Evolutionary conservation across 768 basidiomycete genomes (phyloP).

Genomic region (Butyriboletus loyo): DNA sequence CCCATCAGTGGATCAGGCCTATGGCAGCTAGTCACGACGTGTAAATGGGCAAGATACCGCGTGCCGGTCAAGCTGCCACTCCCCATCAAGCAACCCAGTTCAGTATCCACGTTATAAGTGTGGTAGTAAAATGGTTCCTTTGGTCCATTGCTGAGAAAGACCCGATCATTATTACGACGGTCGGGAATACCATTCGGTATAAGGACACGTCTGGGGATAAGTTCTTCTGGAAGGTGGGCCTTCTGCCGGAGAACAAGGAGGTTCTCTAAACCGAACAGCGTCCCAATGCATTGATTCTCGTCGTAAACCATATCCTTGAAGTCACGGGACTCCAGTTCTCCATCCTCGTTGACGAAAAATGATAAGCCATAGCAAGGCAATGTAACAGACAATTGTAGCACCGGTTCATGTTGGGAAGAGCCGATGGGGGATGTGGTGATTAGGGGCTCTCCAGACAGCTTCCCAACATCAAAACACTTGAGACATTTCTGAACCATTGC

Average conservation of each 20-base stretch:
- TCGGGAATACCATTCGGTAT: neutral
- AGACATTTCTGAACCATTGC: conserved; percentile 13
- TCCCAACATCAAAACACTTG: neutral
- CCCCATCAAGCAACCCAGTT: conserved; percentile 16
- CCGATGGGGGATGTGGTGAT: conserved; percentile 3
- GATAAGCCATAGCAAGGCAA: conserved; percentile 37
- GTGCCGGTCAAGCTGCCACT: conserved; percentile 19
- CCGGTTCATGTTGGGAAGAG: neutral
- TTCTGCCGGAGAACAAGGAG: conserved; percentile 27
- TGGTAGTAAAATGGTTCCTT: neutral
- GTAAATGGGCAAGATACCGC: conserved; percentile 39
- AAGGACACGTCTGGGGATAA: neutral
- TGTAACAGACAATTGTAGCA: conserved; percentile 14
- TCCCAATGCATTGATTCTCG: conserved; percentile 34
- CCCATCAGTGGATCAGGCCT: conserved; percentile 41
- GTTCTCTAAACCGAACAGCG: conserved; percentile 39
- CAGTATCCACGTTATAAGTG: neutral
- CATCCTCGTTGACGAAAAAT: conserved; percentile 31
- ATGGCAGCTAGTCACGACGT: conserved; percentile 38
- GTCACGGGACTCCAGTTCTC: conserved; percentile 36
- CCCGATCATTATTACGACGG: neutral
- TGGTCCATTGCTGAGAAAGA: neutral
- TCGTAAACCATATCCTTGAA: conserved; percentile 40
- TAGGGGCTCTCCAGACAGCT: conserved; percentile 2
- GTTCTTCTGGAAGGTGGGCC: neutral